These are phyloP conservation scores for Agastache rugosa DNA, from an alignment of 257 asterid genomes.

Conservation along the genomic window DNA sequence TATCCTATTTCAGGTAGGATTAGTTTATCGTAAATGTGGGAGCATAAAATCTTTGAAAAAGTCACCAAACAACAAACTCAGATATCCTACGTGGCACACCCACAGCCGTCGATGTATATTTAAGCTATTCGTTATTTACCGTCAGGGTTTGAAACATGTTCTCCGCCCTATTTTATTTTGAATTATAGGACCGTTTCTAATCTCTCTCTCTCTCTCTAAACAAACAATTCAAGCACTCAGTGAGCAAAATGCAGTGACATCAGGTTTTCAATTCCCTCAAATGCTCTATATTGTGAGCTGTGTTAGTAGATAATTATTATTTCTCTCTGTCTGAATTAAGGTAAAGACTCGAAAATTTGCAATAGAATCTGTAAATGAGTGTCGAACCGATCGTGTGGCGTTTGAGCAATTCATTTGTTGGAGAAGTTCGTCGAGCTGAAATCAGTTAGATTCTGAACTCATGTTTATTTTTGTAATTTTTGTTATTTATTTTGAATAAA, in stretches of 20 bases:
- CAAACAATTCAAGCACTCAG: conserved; percentile 34
- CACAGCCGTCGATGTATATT: conserved; percentile 23
- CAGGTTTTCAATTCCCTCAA: neutral
- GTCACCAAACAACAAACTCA: neutral
- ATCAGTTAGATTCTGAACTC: conserved; percentile 35
- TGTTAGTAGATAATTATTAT: conserved; percentile 32
- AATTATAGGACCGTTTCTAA: conserved; percentile 54
- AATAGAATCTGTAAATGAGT: conserved; percentile 40
- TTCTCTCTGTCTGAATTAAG: neutral
- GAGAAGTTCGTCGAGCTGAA: conserved; percentile 41
- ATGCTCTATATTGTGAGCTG: conserved; percentile 16
- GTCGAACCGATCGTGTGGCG: conserved; percentile 41
- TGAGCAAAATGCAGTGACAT: conserved; percentile 22
- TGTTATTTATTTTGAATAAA: too few relatives aligned
- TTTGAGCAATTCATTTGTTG: conserved; percentile 23
- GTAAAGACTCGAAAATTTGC: neutral
- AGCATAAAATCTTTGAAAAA: conserved; percentile 14
- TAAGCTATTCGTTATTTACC: conserved; percentile 20
- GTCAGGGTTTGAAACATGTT: conserved; percentile 40
- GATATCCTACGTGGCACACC: conserved; percentile 39
- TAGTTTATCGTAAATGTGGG: neutral
- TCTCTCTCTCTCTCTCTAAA: conserved; percentile 26
- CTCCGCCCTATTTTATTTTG: conserved; percentile 51
- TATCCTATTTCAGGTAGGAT: neutral
- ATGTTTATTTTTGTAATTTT: neutral